phyloP scores from a whole-genome alignment of 805 yeast genomes.

The Metschnikowia picachoensis region DNA sequence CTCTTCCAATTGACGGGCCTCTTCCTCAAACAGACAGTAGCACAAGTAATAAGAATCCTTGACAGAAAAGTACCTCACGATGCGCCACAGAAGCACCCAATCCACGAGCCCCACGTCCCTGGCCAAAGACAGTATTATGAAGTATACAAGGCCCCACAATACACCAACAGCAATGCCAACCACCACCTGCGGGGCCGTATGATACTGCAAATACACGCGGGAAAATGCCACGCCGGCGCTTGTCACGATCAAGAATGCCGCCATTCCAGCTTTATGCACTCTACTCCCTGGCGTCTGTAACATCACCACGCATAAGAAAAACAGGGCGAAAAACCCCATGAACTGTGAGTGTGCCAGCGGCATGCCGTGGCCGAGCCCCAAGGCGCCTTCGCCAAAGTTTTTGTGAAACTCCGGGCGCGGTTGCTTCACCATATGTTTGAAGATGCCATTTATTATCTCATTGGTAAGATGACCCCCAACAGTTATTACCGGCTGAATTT shows the following conservation, averaged over 20 bases:
- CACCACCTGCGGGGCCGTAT: constrained; percentile 64
- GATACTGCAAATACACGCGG: constrained; percentile 76
- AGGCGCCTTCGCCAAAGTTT: constrained; percentile 40
- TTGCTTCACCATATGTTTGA: constrained; percentile 62
- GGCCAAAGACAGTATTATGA: constrained; percentile 45
- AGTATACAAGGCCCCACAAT: constrained; percentile 56
- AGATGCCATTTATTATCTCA: constrained; percentile 65
- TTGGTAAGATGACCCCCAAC: constrained; percentile 83
- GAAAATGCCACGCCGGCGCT: constrained; percentile 55
- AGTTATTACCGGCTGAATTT: constrained; percentile 76
- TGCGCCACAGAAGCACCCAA: constrained; percentile 57
- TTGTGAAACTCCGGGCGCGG: constrained; percentile 66
- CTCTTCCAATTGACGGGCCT: constrained; percentile 20
- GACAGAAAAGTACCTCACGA: constrained; percentile 47
- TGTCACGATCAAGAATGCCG: constrained; percentile 23
- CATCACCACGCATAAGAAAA: constrained; percentile 43
- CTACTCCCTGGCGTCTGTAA: constrained; percentile 33
- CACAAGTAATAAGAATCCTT: constrained; percentile 58
- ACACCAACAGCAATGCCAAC: constrained; percentile 70
- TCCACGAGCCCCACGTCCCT: constrained; percentile 68
- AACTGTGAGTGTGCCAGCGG: constrained; percentile 97
- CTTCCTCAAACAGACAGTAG: constrained; percentile 46
- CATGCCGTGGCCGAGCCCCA: constrained; percentile 79
- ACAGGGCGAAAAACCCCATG: constrained; percentile 78
- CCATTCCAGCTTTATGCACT: constrained; percentile 15